Conservation (phyloP, 768 basidiomycete species). For the Galerina sulciceps region DNA sequence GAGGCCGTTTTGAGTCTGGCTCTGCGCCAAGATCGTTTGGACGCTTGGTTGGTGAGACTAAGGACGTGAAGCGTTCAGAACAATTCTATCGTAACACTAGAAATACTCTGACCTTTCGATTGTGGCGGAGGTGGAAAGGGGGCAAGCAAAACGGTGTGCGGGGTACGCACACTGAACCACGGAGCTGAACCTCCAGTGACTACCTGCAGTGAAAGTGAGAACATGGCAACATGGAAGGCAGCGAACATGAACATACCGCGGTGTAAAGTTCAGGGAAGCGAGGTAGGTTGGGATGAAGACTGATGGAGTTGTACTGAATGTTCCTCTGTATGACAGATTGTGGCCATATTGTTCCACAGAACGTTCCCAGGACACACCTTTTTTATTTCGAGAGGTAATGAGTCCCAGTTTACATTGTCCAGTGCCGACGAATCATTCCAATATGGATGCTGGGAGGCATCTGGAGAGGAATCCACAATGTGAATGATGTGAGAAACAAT, state of each 20-base stretch:
- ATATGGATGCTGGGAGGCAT: constrained; percentile 53
- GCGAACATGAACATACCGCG: constrained; percentile 33
- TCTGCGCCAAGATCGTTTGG: constrained; percentile 43
- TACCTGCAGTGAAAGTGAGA: constrained; percentile 10
- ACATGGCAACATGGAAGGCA: constrained; percentile 16
- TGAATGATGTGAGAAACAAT: constrained; percentile 55
- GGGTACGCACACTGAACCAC: constrained; percentile 59
- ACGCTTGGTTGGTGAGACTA: constrained; percentile 43
- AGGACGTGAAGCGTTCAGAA: constrained; percentile 9
- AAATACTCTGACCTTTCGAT: constrained; percentile 26
- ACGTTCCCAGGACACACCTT: constrained; percentile 44
- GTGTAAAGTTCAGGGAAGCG: constrained; percentile 56
- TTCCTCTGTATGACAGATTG: constrained; percentile 47
- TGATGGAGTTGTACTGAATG: constrained; percentile 59
- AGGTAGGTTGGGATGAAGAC: constrained; percentile 44
- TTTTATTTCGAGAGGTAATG: constrained; percentile 60
- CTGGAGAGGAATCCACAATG: constrained; percentile 60
- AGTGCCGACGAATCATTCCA: constrained; percentile 54
- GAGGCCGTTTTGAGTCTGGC: constrained; percentile 52
- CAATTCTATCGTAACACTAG: neutral
- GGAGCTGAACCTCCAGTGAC: constrained; percentile 35
- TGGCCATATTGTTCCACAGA: neutral
- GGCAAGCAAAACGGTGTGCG: constrained; percentile 50
- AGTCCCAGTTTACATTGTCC: constrained; percentile 63
- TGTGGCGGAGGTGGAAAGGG: constrained; percentile 46